Percentiles rank a stretch among this genome's conserved stretches.
These are phyloP conservation scores for Echeveria elegans DNA, from an alignment of 164 flowering plant genomes.

Conservation along the genomic window DNA sequence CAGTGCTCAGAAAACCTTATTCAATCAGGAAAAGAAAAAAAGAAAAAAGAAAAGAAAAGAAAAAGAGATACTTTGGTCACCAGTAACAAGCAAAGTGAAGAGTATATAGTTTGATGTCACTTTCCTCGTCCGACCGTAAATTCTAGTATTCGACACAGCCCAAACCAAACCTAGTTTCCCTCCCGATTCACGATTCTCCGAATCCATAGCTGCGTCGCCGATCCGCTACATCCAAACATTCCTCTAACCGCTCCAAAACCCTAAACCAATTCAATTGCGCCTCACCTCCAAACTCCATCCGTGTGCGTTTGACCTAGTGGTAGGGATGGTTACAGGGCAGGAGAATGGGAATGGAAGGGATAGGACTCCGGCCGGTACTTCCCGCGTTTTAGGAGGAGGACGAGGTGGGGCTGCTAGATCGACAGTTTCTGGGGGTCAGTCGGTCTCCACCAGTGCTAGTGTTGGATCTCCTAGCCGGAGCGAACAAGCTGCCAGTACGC, in stretches of 20 bases:
- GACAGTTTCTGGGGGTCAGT: conserved; percentile 8
- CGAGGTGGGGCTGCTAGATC: conserved; percentile 7
- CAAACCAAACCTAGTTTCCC: background rate
- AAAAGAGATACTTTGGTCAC: too few species aligned
- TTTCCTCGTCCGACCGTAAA: too few species aligned
- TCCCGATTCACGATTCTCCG: too few species aligned
- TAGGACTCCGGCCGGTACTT: background rate
- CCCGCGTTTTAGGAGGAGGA: conserved; percentile 1
- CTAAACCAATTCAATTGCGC: background rate
- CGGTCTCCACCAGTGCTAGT: conserved; percentile 6
- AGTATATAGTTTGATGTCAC: too few species aligned
- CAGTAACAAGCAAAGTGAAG: too few species aligned
- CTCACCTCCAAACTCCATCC: too few species aligned
- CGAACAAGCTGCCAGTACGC: conserved; percentile 1
- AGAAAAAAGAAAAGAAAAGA: too few species aligned
- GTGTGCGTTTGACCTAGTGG: too few species aligned
- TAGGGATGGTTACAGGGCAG: conserved; percentile 4
- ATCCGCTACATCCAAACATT: too few species aligned
- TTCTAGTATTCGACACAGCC: too few species aligned
- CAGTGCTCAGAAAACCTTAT: too few species aligned
- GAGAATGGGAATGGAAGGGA: conserved; percentile 9
- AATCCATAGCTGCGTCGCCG: background rate
- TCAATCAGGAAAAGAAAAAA: too few species aligned
- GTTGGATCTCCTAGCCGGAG: conserved; percentile 6
- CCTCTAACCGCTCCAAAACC: background rate